Evolutionary conservation across 768 basidiomycete genomes (phyloP).

Genomic region (Tremella mesenterica): DNA sequence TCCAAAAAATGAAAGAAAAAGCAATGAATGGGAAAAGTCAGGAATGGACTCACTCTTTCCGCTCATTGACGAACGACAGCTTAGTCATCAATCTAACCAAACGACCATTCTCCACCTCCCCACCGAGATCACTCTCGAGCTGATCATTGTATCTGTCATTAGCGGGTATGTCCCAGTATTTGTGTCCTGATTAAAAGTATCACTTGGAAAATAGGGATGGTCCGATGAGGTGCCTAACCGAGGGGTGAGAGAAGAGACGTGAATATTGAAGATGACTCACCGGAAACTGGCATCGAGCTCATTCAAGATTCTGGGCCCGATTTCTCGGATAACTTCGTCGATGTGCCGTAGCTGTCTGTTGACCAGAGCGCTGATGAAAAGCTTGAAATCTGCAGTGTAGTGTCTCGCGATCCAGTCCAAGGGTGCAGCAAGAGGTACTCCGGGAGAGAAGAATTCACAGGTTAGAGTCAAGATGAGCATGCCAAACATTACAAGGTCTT

Average conservation of each 20-base stretch:
- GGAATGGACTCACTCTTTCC: constrained; percentile 89
- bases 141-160: constrained; percentile 61
- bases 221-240: too few species aligned
- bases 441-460: constrained; percentile 59
- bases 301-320: constrained; percentile 59
- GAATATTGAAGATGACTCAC: constrained; percentile 8
- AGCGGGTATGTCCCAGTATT: not conserved
- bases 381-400: constrained; percentile 75
- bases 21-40: too few species aligned
- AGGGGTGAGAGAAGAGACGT: too few species aligned
- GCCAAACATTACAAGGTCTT: constrained; percentile 81
- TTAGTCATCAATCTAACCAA: constrained; percentile 82
- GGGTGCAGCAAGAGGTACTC: constrained; percentile 51
- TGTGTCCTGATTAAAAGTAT: not conserved
- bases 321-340: constrained; percentile 69
- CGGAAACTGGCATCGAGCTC: constrained; percentile 64
- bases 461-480: constrained; percentile 71
- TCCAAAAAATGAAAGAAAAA: too few species aligned
- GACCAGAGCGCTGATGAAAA: constrained; percentile 63
- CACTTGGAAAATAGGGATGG: too few species aligned
- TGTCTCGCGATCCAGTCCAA: constrained; percentile 62
- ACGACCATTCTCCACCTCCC: constrained; percentile 88
- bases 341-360: constrained; percentile 59
- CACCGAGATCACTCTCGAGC: constrained; percentile 71
- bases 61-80: constrained; percentile 96